A percentile compares a stretch with the other conserved stretches of the same genome.
phyloP scores from a whole-genome alignment of 208 protist species.

The Trypanosoma platydactyli region DNA sequence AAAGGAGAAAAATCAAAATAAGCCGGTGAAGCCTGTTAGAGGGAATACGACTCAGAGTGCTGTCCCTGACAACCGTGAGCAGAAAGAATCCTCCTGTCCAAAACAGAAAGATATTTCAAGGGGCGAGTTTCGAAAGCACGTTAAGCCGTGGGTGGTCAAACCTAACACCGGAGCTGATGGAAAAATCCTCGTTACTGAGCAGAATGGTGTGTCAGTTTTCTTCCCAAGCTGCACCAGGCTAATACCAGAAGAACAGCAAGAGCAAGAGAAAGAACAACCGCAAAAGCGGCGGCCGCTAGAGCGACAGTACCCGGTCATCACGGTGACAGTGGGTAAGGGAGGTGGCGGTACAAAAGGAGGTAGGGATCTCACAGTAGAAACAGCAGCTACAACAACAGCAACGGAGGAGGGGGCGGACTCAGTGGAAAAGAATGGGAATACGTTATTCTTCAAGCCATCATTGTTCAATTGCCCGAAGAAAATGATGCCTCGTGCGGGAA shows the following conservation, averaged over 20 bases:
- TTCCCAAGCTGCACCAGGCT: constrained; percentile 10
- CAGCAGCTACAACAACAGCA: neutral
- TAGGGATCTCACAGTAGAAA: neutral
- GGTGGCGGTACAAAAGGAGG: neutral
- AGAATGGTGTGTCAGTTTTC: constrained; percentile 51
- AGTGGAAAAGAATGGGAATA: neutral
- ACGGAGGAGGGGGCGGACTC: too few relatives aligned
- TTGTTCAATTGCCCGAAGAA: neutral
- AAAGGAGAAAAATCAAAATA: constrained; percentile 37
- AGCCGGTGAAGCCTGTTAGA: constrained; percentile 14
- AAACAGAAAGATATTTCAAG: constrained; percentile 13
- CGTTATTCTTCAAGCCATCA: neutral
- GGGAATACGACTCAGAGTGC: constrained; percentile 15
- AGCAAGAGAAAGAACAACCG: neutral
- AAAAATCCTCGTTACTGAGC: constrained; percentile 43
- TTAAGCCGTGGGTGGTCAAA: constrained; percentile 37
- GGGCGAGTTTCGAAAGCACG: constrained; percentile 32
- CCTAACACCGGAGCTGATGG: constrained; percentile 15
- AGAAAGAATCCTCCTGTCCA: constrained; percentile 32
- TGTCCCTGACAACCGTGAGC: constrained; percentile 35
- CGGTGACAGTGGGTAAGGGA: too few relatives aligned
- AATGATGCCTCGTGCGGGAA: neutral
- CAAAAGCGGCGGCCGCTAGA: too few relatives aligned
- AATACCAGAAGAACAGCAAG: neutral
- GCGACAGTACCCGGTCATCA: too few relatives aligned